A percentile compares a stretch with the other conserved stretches of the same genome.
Conservation (phyloP, 2,329 filamentous ascomycete genomes). For the Cryphonectria parasitica region DNA sequence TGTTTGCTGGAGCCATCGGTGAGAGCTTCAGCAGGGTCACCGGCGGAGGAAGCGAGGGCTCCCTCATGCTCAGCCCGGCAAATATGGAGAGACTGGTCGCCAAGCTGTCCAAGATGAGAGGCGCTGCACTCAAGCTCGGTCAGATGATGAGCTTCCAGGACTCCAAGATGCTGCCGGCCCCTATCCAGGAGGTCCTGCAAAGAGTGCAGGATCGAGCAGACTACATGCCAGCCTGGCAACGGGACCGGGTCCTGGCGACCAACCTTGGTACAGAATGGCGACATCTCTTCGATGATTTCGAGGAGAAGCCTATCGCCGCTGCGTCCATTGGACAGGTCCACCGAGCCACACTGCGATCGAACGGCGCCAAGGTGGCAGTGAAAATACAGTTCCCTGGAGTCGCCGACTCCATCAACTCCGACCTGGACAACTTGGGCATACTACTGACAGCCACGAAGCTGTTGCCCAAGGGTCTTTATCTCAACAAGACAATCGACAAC, state of each 20-base stretch:
- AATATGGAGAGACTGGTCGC: conserved; percentile 94
- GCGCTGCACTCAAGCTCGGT: conserved; percentile 93
- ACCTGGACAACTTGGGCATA: conserved; percentile 89
- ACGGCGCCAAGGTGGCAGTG: conserved; percentile 79
- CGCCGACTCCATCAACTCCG: conserved; percentile 92
- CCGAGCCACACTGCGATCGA: conserved; percentile 76
- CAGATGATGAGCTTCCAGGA: conserved; percentile 99
- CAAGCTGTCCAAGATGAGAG: conserved; percentile 94
- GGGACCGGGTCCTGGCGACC: conserved; percentile 76
- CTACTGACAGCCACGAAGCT: conserved; percentile 89
- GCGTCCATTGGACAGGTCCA: conserved; percentile 98
- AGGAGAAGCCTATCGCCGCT: conserved; percentile 90
- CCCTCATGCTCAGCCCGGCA: conserved; percentile 81
- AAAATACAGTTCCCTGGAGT: conserved; percentile 98
- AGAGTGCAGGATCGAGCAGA: conserved; percentile 95
- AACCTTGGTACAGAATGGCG: conserved; percentile 88
- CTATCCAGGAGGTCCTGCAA: conserved; percentile 87
- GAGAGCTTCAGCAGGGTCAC: conserved; percentile 83
- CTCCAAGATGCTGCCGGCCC: conserved; percentile 86
- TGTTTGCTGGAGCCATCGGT: conserved; percentile 89
- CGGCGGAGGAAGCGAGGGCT: conserved; percentile 70
- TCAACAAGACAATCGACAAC: conserved; percentile 97
- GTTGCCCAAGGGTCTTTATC: conserved; percentile 87
- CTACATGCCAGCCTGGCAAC: conserved; percentile 95
- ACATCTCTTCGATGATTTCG: conserved; percentile 79